A percentile compares a stretch with the other conserved stretches of the same genome.
Evolutionary conservation across 1,284 basidiomycete genomes (phyloP).

Genomic region (Leccinum glutinopallens): DNA sequence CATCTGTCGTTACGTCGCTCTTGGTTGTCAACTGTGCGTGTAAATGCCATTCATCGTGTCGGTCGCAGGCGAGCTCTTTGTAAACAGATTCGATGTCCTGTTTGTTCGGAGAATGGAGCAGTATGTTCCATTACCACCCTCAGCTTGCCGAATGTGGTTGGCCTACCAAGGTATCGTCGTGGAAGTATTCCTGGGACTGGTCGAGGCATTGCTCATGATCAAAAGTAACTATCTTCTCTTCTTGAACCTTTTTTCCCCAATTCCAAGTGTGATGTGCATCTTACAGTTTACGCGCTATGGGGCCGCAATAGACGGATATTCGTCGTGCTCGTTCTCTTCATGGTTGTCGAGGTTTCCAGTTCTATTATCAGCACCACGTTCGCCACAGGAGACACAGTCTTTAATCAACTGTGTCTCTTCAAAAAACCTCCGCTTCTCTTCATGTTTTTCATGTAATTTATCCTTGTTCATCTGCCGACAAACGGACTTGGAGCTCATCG

Average conservation of each 20-base stretch:
- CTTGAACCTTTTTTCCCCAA: background rate
- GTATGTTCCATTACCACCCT: slow-evolving; percentile 2
- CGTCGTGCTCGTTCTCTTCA: slow-evolving; percentile 11
- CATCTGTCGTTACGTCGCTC: slow-evolving; percentile 14
- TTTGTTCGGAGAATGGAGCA: slow-evolving; percentile 17
- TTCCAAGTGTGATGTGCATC: background rate
- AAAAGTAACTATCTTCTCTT: slow-evolving; percentile 7
- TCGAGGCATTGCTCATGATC: slow-evolving; percentile 19
- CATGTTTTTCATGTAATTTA: slow-evolving; percentile 15
- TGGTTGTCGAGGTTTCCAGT: slow-evolving; percentile 13
- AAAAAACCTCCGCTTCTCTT: slow-evolving; percentile 8
- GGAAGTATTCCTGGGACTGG: slow-evolving; percentile 12
- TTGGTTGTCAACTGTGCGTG: slow-evolving; percentile 18
- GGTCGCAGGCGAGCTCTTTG: background rate
- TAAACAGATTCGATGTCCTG: slow-evolving; percentile 9
- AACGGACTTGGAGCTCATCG: background rate
- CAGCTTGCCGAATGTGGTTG: slow-evolving; percentile 18
- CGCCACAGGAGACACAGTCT: slow-evolving; percentile 4
- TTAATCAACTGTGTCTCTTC: slow-evolving; percentile 15
- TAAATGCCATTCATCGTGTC: background rate
- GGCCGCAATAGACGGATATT: slow-evolving; percentile 13
- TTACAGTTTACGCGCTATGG: slow-evolving; percentile 17
- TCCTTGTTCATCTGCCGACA: background rate
- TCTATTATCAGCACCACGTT: slow-evolving; percentile 4
- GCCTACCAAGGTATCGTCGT: slow-evolving; percentile 15